Conservation (phyloP, 768 basidiomycete species). For the Podaxis sp. region DNA sequence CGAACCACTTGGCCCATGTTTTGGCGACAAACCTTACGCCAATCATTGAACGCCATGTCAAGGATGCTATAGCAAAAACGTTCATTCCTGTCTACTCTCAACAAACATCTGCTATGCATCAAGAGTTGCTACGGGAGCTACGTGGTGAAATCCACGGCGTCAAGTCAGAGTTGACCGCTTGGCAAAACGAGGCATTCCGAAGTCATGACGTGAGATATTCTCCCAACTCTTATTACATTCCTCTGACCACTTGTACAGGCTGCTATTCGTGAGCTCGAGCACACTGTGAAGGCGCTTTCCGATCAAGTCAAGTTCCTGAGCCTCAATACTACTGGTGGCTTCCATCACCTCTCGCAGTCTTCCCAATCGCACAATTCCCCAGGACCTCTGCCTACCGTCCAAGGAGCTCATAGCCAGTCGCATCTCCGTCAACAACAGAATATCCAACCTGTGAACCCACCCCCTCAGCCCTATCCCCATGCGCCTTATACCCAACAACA, state of each 20-base stretch:
- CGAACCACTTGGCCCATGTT: slow-evolving; percentile 70
- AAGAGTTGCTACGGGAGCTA: slow-evolving; percentile 73
- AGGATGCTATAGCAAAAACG: slow-evolving; percentile 68
- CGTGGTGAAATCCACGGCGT: slow-evolving; percentile 70
- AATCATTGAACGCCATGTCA: slow-evolving; percentile 75
- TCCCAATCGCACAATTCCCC: slow-evolving; percentile 39
- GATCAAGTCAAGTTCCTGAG: slow-evolving; percentile 82
- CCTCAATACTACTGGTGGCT: slow-evolving; percentile 40
- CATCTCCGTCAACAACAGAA: slow-evolving; percentile 38
- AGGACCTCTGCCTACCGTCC: slow-evolving; percentile 30
- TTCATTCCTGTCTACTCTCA: slow-evolving; percentile 75
- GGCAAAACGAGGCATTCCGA: slow-evolving; percentile 77
- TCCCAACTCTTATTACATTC: background rate
- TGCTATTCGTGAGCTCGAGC: slow-evolving; percentile 77
- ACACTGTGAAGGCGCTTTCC: slow-evolving; percentile 64
- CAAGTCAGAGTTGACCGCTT: slow-evolving; percentile 74
- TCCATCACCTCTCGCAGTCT: slow-evolving; percentile 34
- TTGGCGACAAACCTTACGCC: slow-evolving; percentile 71
- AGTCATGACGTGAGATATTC: slow-evolving; percentile 64
- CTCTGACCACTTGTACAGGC: slow-evolving; percentile 34
- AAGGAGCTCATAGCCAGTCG: slow-evolving; percentile 29
- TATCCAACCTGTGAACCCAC: slow-evolving; percentile 31
- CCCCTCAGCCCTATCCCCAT: slow-evolving; percentile 1
- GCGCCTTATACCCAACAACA: slow-evolving; percentile 32
- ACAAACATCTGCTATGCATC: slow-evolving; percentile 72